Evolutionary conservation across 805 yeast species (phyloP).

Genomic region (Millerozyma miso): DNA sequence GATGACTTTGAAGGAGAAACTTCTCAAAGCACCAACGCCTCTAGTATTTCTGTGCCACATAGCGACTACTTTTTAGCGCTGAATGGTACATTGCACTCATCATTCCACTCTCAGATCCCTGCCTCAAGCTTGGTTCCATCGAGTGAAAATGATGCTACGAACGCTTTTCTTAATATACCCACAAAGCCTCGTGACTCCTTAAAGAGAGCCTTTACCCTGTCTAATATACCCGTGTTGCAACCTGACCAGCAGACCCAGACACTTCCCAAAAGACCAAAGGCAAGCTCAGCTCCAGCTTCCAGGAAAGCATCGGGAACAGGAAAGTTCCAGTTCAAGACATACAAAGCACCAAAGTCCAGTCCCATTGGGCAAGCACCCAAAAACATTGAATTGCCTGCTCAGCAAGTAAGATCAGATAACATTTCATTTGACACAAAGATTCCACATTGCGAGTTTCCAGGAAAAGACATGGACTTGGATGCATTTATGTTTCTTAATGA

Average conservation of each 20-base stretch:
- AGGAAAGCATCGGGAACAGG: conserved; percentile 3
- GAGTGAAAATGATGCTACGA: not conserved
- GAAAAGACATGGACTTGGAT: conserved; percentile 14
- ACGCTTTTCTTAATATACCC: not conserved
- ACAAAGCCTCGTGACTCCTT: not conserved
- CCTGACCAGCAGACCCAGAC: not conserved
- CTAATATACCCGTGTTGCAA: not conserved
- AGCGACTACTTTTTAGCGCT: not conserved
- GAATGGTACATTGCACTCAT: not conserved
- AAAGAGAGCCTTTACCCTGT: conserved; percentile 3
- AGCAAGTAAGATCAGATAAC: conserved; percentile 1
- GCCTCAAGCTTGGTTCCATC: not conserved
- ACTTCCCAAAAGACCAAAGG: conserved; percentile 24
- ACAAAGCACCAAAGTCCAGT: conserved; percentile 21
- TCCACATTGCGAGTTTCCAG: not conserved
- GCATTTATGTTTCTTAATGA: conserved; percentile 26
- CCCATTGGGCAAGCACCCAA: not conserved
- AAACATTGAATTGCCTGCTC: not conserved
- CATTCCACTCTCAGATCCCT: not conserved
- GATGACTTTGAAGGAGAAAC: conserved; percentile 12
- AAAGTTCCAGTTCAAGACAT: conserved; percentile 24
- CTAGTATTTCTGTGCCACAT: not conserved
- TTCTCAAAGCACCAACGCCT: conserved; percentile 9
- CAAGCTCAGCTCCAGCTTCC: conserved; percentile 15
- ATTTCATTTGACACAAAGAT: not conserved